Conservation (phyloP, 2,329 filamentous ascomycete genomes). For the Penicillium capsulatum region DNA sequence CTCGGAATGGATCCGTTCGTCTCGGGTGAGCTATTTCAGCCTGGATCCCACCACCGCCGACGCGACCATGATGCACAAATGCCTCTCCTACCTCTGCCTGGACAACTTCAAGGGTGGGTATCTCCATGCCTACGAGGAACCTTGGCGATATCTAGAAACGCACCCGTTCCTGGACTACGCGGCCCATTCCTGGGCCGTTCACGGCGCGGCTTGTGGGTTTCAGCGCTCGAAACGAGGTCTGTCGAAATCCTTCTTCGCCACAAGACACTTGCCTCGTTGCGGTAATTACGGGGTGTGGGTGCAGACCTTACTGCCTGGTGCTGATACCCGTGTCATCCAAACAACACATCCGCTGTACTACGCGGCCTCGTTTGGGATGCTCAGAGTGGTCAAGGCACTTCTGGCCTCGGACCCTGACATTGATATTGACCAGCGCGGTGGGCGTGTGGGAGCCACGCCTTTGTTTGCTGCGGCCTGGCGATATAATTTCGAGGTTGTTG, state of each 20-base stretch:
- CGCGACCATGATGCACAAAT: conserved; percentile 14
- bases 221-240: conserved; percentile 2
- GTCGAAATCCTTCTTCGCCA: conserved; percentile 15
- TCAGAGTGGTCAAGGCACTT: conserved; percentile 14
- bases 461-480: conserved; percentile 16
- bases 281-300: conserved; percentile 21
- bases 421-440: conserved; percentile 19
- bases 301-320: conserved; percentile 7
- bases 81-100: conserved; percentile 16
- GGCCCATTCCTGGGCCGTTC: conserved; percentile 14
- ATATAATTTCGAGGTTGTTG: conserved; percentile 13
- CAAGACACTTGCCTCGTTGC: conserved; percentile 8
- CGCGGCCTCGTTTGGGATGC: conserved; percentile 19
- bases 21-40: conserved; percentile 14
- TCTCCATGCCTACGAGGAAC: not conserved
- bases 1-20: conserved; percentile 18
- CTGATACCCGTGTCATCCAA: conserved; percentile 5
- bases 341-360: conserved; percentile 20
- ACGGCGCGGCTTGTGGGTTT: conserved; percentile 8
- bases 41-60: conserved; percentile 14
- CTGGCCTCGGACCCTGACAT: conserved; percentile 13
- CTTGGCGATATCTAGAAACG: not conserved
- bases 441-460: conserved; percentile 15
- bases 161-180: conserved; percentile 16
- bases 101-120: conserved; percentile 19